Conservation (phyloP, 306 rosid species). For the Gastrolobium villosum region DNA sequence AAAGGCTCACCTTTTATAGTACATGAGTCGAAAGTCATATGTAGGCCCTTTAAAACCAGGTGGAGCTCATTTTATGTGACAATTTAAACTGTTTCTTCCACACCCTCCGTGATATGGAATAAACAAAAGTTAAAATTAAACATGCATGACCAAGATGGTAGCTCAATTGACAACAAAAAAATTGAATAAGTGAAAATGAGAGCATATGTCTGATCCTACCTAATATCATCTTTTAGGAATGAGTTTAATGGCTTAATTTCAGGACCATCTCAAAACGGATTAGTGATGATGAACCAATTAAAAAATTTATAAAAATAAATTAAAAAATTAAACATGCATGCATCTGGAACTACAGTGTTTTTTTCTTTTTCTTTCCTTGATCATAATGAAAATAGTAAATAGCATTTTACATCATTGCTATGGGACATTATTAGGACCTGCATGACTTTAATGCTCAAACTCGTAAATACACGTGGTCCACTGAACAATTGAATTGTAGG, state of each 20-base stretch:
- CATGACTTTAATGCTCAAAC: conserved; percentile 13
- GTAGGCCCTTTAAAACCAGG: not conserved
- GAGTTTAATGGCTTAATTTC: no score
- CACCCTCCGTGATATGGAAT: not conserved
- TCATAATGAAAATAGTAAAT: conserved; percentile 22
- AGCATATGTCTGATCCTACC: no score
- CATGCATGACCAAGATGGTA: not conserved
- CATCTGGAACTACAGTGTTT: not conserved
- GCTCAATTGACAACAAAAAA: no score
- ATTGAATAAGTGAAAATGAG: no score
- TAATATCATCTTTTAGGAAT: no score
- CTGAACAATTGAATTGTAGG: not conserved
- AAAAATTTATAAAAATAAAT: no score
- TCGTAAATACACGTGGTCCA: not conserved
- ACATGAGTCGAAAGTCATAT: not conserved
- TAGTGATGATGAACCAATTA: no score
- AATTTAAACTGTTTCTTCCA: conserved; percentile 1
- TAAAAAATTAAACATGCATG: not conserved
- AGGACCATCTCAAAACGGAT: no score
- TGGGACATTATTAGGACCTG: conserved; percentile 28
- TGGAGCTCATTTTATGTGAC: not conserved
- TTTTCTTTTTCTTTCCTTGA: not conserved
- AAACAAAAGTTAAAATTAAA: not conserved
- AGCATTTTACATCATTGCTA: conserved; percentile 41
- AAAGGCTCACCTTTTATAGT: not conserved